Evolutionary conservation across 805 yeast species (phyloP), one percentile per base, ranked within the genome.

Genomic region (Candida sakaeoensis): DNA sequence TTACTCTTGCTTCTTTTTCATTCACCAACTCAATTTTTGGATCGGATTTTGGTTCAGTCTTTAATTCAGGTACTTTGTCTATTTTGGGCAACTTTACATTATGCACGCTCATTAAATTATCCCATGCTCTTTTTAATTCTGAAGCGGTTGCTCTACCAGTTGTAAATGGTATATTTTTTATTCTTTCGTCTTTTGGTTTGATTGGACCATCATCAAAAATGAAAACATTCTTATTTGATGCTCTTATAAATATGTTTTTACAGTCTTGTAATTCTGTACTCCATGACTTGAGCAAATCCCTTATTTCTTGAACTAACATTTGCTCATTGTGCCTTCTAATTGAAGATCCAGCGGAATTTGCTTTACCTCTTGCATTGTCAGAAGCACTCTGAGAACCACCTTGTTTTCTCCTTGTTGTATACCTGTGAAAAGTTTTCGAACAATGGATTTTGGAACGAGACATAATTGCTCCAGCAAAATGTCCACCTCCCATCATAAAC

Each of bases 401-500:
- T 61, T 93, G 99, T 55, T 93, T 93, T 48, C 96, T 75, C 67
- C 99, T 80, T 1, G 97, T 89, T 2, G 99, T 93, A 55, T 93
- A 93, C 49, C 98, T 72, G 58, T 91, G 99, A 60, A 86, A 87
- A 0, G 97, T 85, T 53, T 89, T 91, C 43, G 88, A 87, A 13
- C 69, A 82, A 2, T 89, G 38, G 7, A 90, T 59, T 36, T 71
- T 75, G 36, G 69, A 69, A 53, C 90, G 97, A 1, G 88, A 79
- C 7, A 93, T 72, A 31, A 93, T 84, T 0, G 96, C 96, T 14
- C 93, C 99, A 0, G 98, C 96, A 68, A 93, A 93, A 63, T 93
- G 97, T 30, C 99, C 99, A 32, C 98, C 97, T 12, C 97, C 97
- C 39, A 93, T 77, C 96, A 93, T 87, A 49, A 93, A 76, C 9